phyloP scores from a whole-genome alignment of 257 asterid genomes.

The Apocynum venetum region DNA sequence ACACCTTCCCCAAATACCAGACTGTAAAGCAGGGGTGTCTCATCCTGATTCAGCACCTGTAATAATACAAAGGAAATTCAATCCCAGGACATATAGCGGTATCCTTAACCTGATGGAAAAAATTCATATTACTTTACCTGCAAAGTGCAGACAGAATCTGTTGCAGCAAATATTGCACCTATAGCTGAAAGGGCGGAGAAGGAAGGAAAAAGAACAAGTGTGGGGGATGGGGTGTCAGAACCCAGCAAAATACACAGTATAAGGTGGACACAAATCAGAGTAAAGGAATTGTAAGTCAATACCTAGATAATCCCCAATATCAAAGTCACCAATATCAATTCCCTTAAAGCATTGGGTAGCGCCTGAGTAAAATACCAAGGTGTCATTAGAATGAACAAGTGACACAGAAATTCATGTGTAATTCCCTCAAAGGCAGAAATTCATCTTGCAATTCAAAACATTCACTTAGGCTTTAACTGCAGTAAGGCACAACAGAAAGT shows the following conservation, averaged over 20 bases:
- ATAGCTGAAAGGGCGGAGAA: slow-evolving; percentile 24
- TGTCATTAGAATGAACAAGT: background rate
- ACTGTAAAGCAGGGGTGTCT: slow-evolving; percentile 49
- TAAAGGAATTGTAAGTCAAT: slow-evolving; percentile 8
- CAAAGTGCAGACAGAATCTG: slow-evolving; percentile 54
- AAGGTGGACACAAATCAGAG: slow-evolving; percentile 9
- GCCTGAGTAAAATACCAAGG: slow-evolving; percentile 18
- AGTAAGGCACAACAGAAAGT: background rate
- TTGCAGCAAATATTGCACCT: slow-evolving; percentile 48
- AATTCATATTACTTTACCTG: slow-evolving; percentile 27
- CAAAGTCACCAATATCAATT: slow-evolving; percentile 27
- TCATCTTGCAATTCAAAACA: background rate
- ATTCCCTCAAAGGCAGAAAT: background rate
- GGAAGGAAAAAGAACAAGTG: background rate
- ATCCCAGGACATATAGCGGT: background rate
- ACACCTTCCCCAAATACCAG: slow-evolving; percentile 50
- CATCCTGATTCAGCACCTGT: slow-evolving; percentile 47
- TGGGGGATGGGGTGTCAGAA: background rate
- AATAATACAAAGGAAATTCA: slow-evolving; percentile 8
- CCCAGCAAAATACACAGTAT: background rate
- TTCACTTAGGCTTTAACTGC: background rate
- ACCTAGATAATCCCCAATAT: slow-evolving; percentile 48
- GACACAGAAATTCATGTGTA: background rate
- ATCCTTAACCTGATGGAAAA: background rate
- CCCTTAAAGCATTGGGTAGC: slow-evolving; percentile 23